Evolutionary conservation across 1,284 basidiomycete species (phyloP), one percentile per base, ranked within the genome.

Genomic region (Cutaneotrichosporon cavernicola): DNA sequence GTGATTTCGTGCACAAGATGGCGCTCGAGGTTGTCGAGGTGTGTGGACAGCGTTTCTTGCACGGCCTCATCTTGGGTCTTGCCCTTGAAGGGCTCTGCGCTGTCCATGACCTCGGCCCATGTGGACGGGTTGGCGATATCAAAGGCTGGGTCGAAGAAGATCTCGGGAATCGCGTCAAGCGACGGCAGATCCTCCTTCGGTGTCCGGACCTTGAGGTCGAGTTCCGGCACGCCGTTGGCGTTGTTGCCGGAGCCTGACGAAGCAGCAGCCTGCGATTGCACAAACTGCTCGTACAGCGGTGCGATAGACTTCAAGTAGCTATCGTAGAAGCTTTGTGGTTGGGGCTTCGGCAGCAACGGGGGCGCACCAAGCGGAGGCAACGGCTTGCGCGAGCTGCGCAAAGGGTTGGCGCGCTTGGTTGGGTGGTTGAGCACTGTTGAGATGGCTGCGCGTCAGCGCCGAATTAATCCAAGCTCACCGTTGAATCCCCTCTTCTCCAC

Each of bases 1-100:
- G 91, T 90, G 62, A 99, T 97, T 80, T 98, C 96, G 70, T 89
- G 88, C 16, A 97, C 87, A 61, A 99, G 89, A 76, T 99, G 95
- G 69, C 94, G 89, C 75, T 99, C 96, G 66, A 99, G 87, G 2
- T 91, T 90, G 77, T 98, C 97, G 8, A 95, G 89, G 73, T 97
- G 90, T 66, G 93, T 89, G 14, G 92, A 94, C 62, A 98, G 86
- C 73, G 89, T 90, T 75, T 97, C 94, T n/a, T 97, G 89, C 1
- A 96, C 83, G 84, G 81, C 84, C 68, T 86, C 86, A 70, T 89
- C 86, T 47, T 83, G 76, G 67, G 51, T 77, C 58, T 62, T 58
- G 32, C 22, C 58, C 47, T 58, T 62, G 58, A 47, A 40, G 61
- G 62, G 21, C 49, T 59, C 26, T 49, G 72, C 55, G 30, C 63